Evolutionary conservation across 176 grass and related monocot species (phyloP), one percentile per base, ranked within the genome.

Genomic region (Bromus sterilis): DNA sequence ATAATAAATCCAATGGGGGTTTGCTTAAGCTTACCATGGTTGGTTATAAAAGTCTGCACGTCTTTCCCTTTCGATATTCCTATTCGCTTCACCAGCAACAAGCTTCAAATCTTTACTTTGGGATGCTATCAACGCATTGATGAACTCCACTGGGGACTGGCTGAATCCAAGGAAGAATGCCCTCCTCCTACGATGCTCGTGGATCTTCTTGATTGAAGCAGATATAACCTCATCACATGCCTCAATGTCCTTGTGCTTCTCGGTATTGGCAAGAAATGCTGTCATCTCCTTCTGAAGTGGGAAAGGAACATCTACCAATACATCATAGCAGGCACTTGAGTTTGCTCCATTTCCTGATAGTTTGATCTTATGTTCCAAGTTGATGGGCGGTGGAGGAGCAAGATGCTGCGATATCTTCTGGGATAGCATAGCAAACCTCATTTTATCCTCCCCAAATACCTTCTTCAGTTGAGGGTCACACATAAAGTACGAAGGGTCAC

Each of bases 51-150:
- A 98, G 71, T 98, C 90, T 0, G 95, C 93, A 11, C 90, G 92
- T 20, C 90, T 88, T 83, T 98, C 92, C 86, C 82, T 93, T 20
- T 98, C 95, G 78, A 87, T 59, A 89, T 89, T 98, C 65, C 86
- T 91, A 77, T 81, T 98, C 2, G 88, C 88, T 83, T 98, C 92
- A 56, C 95, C 95, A 2, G 86, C 82, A 43, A 94, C 90, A 56
- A 98, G 84, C 90, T 98, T 98, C 84, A 98, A 98, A 84, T 98
- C 92, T 86, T 86, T 98, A 80, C 92, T 98, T 71, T 98, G 95
- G 58, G 90, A 94, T 23, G 86, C 86, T 91, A 98, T 98, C 76
- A 98, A 79, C 5, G 92, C 80, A 70, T 95, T 98, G 74, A 98
- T 91, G 55, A 98, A 98, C 82, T 98, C 95, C 29, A 98, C 95